Percentiles rank a stretch among this genome's conserved stretches.
These are phyloP conservation scores for Stemphylium vesicarium DNA, from an alignment of 2,329 filamentous ascomycete species.

Conservation along the genomic window DNA sequence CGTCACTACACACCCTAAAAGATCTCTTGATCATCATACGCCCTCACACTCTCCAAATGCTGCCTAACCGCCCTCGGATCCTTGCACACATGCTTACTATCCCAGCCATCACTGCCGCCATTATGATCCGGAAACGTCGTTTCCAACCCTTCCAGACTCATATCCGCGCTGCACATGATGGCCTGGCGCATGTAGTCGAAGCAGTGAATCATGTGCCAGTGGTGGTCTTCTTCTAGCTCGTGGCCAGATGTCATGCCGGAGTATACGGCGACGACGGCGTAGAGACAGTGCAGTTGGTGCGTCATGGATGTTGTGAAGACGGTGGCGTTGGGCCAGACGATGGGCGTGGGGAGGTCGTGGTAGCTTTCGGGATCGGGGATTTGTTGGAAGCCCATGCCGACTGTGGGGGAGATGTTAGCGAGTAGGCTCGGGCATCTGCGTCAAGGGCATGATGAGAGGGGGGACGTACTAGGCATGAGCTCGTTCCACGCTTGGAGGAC, in stretches of 20 bases:
- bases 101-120: slow-evolving; percentile 46
- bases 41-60: slow-evolving; percentile 36
- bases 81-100: slow-evolving; percentile 42
- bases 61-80: slow-evolving; percentile 23
- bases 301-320: slow-evolving; percentile 47
- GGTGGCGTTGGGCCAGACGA: slow-evolving; percentile 42
- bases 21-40: slow-evolving; percentile 45
- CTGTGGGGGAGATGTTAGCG: slow-evolving; percentile 11
- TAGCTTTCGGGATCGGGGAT: slow-evolving; percentile 37
- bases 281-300: slow-evolving; percentile 45
- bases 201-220: slow-evolving; percentile 49
- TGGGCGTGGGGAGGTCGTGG: slow-evolving; percentile 43
- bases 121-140: slow-evolving; percentile 47
- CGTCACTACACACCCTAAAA: slow-evolving; percentile 17
- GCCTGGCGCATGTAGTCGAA: slow-evolving; percentile 47
- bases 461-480: slow-evolving; percentile 30
- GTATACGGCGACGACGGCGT: slow-evolving; percentile 43
- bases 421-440: too few species aligned
- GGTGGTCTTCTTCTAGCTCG: slow-evolving; percentile 41
- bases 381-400: slow-evolving; percentile 45
- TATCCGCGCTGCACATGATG: slow-evolving; percentile 43
- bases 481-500: slow-evolving; percentile 44
- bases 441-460: too few species aligned
- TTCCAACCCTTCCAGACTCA: slow-evolving; percentile 41
- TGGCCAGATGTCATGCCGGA: slow-evolving; percentile 33